Percentiles rank a stretch among this genome's conserved stretches.
phyloP scores from a whole-genome alignment of 2,329 filamentous ascomycete species.

The Penicillium sp. region DNA sequence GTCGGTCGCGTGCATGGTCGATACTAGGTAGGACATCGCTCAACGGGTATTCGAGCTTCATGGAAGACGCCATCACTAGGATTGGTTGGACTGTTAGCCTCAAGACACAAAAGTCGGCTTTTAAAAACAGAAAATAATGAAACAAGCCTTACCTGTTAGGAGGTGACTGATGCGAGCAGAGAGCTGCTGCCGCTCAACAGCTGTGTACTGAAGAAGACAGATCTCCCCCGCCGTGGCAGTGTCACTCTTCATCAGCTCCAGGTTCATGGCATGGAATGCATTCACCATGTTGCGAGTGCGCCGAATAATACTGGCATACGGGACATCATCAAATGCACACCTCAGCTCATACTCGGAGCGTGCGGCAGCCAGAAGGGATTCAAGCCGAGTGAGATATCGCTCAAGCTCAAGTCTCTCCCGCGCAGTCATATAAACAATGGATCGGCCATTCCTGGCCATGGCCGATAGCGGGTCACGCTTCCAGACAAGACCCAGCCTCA shows the following conservation, averaged over 20 bases:
- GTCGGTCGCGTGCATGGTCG: slow-evolving; percentile 73
- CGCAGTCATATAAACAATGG: slow-evolving; percentile 76
- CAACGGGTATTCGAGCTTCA: slow-evolving; percentile 92
- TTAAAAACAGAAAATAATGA: background rate
- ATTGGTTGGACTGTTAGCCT: slow-evolving; percentile 35
- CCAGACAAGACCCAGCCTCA: slow-evolving; percentile 96
- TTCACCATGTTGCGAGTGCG: slow-evolving; percentile 84
- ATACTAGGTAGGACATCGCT: slow-evolving; percentile 86
- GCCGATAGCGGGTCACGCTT: slow-evolving; percentile 84
- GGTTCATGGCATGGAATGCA: slow-evolving; percentile 93
- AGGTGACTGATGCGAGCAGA: slow-evolving; percentile 91
- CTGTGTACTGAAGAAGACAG: slow-evolving; percentile 75
- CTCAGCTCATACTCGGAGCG: slow-evolving; percentile 85
- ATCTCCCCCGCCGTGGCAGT: slow-evolving; percentile 77
- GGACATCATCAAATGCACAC: slow-evolving; percentile 77
- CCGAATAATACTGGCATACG: slow-evolving; percentile 72
- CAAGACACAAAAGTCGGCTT: background rate
- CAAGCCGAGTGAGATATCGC: slow-evolving; percentile 71
- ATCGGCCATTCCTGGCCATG: slow-evolving; percentile 60
- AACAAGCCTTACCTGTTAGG: slow-evolving; percentile 52
- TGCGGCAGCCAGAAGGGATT: slow-evolving; percentile 70
- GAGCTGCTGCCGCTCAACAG: slow-evolving; percentile 73
- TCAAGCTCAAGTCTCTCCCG: slow-evolving; percentile 85
- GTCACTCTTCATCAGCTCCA: slow-evolving; percentile 80
- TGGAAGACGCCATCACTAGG: slow-evolving; percentile 82